Evolutionary conservation across 176 grass and related monocot species (phyloP), one percentile per base, ranked within the genome.

Genomic region (Puccinellia tenuiflora): DNA sequence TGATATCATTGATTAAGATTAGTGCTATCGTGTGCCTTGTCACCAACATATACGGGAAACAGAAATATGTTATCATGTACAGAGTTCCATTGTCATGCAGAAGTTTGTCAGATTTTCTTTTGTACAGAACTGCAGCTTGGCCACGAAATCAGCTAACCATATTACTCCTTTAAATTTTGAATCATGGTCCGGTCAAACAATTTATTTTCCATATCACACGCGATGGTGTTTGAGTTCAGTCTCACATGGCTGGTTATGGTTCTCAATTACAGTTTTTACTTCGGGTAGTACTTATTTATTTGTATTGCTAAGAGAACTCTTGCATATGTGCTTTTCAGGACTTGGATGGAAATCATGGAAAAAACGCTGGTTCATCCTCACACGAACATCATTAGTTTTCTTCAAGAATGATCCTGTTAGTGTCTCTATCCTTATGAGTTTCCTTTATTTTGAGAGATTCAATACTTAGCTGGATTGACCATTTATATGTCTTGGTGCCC

Each of bases 341-440:
- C 93, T 99, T 50, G 97, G 97, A 65, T 99, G 97, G 97, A 99
- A 99, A 92, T 99, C 97, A 87, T 99, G 97, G 97, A 99, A 99
- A 75, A 99, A 96, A 59, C 97, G 97, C 43, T 99, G 97, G 97
- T 99, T 99, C 79, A 96, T 99, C 53, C 97, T 99, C 88, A 96
- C 93, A 63, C 83, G 97, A 73, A 92, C 97, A 54, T 99, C 97
- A 72, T 80, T 99, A 46, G 97, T 99, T 90, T 99, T 99, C 88
- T 99, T 99, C 87, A 99, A 99, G 88, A 99, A 84, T 81, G 91
- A 99, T 88, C 97, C 97, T 84, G 97, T 99, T 86, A 89, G 93
- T 86, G 79, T 77, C 61, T 65, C 57, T 61, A 31, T 50, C 24
- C 39, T 67, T 68, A 39, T 60, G 10, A 83, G 30, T 82, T 81